Percentiles rank a stretch among this genome's conserved stretches.
Conservation (phyloP, 2,329 filamentous ascomycete genomes). For the Phaeosphaeria sp. region DNA sequence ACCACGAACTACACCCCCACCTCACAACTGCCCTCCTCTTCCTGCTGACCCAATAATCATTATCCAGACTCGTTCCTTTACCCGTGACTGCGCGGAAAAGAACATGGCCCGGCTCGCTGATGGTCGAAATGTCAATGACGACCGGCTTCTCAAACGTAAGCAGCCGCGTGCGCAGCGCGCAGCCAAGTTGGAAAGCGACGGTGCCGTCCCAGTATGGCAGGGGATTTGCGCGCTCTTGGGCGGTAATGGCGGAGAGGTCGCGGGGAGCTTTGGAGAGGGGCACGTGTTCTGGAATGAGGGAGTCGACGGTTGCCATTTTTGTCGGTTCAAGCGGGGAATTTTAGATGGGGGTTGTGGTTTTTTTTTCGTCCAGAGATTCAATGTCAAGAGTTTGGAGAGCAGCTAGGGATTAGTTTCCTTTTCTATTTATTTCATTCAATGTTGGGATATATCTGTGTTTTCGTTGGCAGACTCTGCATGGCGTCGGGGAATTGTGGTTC, state of each 20-base stretch:
- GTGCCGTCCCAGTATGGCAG: constrained; percentile 63
- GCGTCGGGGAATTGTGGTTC: constrained; percentile 27
- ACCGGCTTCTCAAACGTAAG: constrained; percentile 59
- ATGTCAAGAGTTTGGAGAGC: too few species aligned
- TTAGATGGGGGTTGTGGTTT: neutral
- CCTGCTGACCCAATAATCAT: constrained; percentile 67
- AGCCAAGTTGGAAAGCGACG: constrained; percentile 69
- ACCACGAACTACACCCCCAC: constrained; percentile 73
- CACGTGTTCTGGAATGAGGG: constrained; percentile 28
- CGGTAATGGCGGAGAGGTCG: constrained; percentile 45
- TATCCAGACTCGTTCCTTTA: constrained; percentile 69
- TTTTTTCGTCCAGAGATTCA: too few species aligned
- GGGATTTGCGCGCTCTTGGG: constrained; percentile 48
- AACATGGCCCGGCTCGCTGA: constrained; percentile 60
- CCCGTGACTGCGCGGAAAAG: constrained; percentile 68
- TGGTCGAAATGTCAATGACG: constrained; percentile 68
- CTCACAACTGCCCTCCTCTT: constrained; percentile 77
- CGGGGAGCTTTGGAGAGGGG: constrained; percentile 31
- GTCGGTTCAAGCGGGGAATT: neutral
- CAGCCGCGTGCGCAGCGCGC: constrained; percentile 66
- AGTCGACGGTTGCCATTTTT: constrained; percentile 24
- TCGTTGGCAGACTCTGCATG: constrained; percentile 7
- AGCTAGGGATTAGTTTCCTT: too few species aligned
- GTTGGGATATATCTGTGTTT: neutral
- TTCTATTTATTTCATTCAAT: neutral